Base-by-base conservation (phyloP, 2,329 filamentous ascomycete genomes). In the Pseudogymnoascus sp. region DNA sequence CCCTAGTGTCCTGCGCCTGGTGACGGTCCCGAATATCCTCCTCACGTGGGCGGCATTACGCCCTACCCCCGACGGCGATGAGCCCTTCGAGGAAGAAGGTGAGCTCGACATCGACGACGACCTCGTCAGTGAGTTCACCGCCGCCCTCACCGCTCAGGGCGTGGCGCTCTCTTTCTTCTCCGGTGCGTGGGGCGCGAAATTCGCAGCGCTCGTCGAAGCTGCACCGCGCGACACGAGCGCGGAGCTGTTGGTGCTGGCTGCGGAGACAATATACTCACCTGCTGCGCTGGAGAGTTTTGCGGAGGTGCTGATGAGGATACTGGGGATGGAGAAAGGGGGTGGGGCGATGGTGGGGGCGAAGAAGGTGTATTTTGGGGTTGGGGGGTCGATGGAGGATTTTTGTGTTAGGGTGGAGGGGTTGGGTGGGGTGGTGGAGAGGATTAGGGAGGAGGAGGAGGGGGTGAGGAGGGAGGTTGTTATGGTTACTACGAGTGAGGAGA, bases 261-360 rank as follows among this genome's bases (percentile, higher is more conserved):
- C 89, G 0, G 90, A 95, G 75, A 95, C 90, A 0, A 93, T 95
- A 50, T 95, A 95, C 75, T 91, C 87, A 2, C 89, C 89, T 0
- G 85, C 86, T 64, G 87, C 88, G 0, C 80, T 92, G 21, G 77
- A 78, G 37, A 81, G 85, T 0, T 95, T 93, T 71, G 84, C 86
- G 0, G 83, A 88, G 40, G 86, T 86, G 4, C 77, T 92, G 11
- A 80, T 88, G 44, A 76, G 76, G 3, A 76, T 90, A 14, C 76
- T 92, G 50, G 72, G 78, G 19, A 75, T 76, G 60, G 79, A 86
- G 60, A 70, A 74, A 59, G 71, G 72, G 3, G 77, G 79, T 37
- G 68, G 44, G 59, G 86, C 87, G 1, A 77, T 91, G 19, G 81
- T 93, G 4, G 90, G 83, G 2, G 90, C 90, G 1, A 95, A 95